Percentiles rank a stretch among this genome's conserved stretches.
Evolutionary conservation across 495 filamentous ascomycete genomes (phyloP).

Genomic region (Tuber brumale): DNA sequence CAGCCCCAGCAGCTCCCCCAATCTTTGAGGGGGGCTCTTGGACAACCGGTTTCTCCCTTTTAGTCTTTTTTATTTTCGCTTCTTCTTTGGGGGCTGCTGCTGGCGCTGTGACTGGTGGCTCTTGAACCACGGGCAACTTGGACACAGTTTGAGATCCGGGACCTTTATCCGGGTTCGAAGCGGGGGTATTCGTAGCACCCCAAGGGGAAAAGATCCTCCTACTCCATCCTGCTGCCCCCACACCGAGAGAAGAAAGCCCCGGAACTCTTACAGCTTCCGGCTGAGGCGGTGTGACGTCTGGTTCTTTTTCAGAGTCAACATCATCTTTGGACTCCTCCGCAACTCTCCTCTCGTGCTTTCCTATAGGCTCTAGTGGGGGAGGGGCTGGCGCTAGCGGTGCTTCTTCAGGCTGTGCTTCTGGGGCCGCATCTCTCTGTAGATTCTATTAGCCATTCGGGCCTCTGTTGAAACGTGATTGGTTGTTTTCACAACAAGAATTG

Average conservation of each 20-base stretch:
- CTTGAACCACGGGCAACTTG: background rate
- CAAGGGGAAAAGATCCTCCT: slow-evolving; percentile 15
- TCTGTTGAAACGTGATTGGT: slow-evolving; percentile 15
- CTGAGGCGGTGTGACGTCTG: slow-evolving; percentile 14
- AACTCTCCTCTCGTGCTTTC: slow-evolving; percentile 10
- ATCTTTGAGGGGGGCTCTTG: background rate
- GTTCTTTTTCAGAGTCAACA: slow-evolving; percentile 25
- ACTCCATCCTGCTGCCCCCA: slow-evolving; percentile 7
- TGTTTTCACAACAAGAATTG: background rate
- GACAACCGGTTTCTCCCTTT: background rate
- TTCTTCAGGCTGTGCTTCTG: background rate
- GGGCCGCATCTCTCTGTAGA: background rate
- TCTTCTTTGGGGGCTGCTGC: background rate
- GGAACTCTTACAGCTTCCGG: slow-evolving; percentile 6
- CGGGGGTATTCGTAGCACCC: slow-evolving; percentile 17
- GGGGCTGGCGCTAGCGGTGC: slow-evolving; percentile 3
- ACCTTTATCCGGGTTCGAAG: slow-evolving; percentile 14
- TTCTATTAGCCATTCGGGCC: slow-evolving; percentile 14
- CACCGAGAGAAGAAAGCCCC: slow-evolving; percentile 15
- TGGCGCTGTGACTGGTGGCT: background rate
- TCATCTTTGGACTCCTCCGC: slow-evolving; percentile 21
- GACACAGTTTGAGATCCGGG: background rate
- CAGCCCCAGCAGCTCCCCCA: background rate
- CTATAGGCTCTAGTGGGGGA: slow-evolving; percentile 5
- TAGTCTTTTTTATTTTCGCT: background rate